A percentile compares a stretch with the other conserved stretches of the same genome.
These are phyloP conservation scores for Hypomyces rosellus DNA, from an alignment of 2,329 filamentous ascomycete species.

Conservation along the genomic window DNA sequence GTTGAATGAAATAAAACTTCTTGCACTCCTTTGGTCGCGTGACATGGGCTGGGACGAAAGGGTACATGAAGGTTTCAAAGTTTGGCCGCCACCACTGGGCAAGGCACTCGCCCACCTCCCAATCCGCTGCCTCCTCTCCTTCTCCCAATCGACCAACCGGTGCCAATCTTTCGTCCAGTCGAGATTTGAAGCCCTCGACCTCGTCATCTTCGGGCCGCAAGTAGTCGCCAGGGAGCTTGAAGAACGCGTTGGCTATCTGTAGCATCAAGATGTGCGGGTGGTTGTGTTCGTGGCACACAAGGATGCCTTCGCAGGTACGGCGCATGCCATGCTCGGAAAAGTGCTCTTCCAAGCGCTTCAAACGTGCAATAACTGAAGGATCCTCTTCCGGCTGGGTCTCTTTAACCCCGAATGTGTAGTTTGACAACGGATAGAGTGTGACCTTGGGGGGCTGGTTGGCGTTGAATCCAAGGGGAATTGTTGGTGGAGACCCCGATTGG, in stretches of 20 bases:
- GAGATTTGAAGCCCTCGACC: slow-evolving; percentile 86
- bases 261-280: slow-evolving; percentile 98
- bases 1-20: slow-evolving; percentile 95
- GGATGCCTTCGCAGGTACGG: slow-evolving; percentile 90
- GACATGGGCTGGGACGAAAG: slow-evolving; percentile 92
- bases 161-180: slow-evolving; percentile 87
- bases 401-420: slow-evolving; percentile 98
- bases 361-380: slow-evolving; percentile 83
- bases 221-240: slow-evolving; percentile 97
- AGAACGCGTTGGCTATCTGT: slow-evolving; percentile 98
- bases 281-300: slow-evolving; percentile 98
- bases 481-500: slow-evolving; percentile 72
- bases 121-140: slow-evolving; percentile 77
- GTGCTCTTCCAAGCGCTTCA: slow-evolving; percentile 94
- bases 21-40: slow-evolving; percentile 98
- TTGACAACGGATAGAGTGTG: slow-evolving; percentile 87
- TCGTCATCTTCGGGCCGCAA: slow-evolving; percentile 85
- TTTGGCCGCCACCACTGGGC: slow-evolving; percentile 99
- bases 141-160: slow-evolving; percentile 84
- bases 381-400: slow-evolving; percentile 98
- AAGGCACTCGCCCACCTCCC: slow-evolving; percentile 89
- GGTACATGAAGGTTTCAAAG: slow-evolving; percentile 99
- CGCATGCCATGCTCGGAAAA: slow-evolving; percentile 92
- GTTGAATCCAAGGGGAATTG: slow-evolving; percentile 77
- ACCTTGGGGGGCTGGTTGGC: slow-evolving; percentile 85